Base-by-base conservation (phyloP, 306 rosid genomes). In the Carpinus fangiana region DNA sequence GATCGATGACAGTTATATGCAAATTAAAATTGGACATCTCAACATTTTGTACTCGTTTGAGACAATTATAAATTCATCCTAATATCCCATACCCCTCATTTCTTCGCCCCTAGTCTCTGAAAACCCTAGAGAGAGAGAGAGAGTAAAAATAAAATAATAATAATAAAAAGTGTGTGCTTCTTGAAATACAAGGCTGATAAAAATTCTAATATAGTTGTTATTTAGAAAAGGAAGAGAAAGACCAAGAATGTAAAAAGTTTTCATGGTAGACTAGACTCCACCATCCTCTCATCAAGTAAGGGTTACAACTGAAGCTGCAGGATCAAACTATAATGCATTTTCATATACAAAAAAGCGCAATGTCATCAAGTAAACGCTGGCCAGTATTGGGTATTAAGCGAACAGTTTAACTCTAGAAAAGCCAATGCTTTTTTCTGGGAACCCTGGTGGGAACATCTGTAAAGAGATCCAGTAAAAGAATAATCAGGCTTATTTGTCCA, bases 361-460 rank as follows among this genome's bases (percentile, higher is more conserved):
- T 67, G 16, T 8, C 72, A 17, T 12, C 8, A 13, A 67, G 31
- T 4, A n/a, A 41, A 41, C 28, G 31, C 47, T 67, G 72, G 50
- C 72, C 51, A 41, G 72, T 38, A 66, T 62, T 62, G 69, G 10
- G 12, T 45, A 31, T 10, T 6, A 62, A 31, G 31, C 66, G 17
- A 14, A 31, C 17, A 3, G 45, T 72, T 66, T 76, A 50, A 72
- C 77, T 74, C 88, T 95, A 93, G 87, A 93, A 95, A 81, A 95
- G 93, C 99, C 99, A 95, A 84, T 91, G 88, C 88, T 84, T 93
- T 82, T 86, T 87, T 70, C 81, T 85, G 14, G 97, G 85, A 38
- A 72, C 77, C 79, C 83, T 87, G 12, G 96, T 79, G 36, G 99
- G 99, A 90, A 95, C 90, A 86, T 95, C 99, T 95, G 96, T 18